Evolutionary conservation across 2,329 filamentous ascomycete species (phyloP).

Genomic region (Endothia cerciana): DNA sequence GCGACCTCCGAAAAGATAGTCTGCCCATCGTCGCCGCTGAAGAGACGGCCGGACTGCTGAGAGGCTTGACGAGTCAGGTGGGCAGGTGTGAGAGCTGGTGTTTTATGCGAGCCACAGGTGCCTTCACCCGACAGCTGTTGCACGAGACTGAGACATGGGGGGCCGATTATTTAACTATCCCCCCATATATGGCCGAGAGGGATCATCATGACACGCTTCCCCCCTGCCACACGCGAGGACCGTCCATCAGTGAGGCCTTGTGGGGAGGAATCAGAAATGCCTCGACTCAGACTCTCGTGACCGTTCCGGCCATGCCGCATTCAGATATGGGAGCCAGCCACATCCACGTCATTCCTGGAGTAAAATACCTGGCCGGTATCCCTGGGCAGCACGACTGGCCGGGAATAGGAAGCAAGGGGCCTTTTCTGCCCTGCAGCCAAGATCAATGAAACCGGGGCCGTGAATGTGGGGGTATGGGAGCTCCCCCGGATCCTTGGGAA

Average conservation of each 20-base stretch:
- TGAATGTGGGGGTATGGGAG: background rate
- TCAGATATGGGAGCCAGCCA: slow-evolving; percentile 1
- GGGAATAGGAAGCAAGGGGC: background rate
- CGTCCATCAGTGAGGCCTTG: background rate
- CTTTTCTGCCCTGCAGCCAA: background rate
- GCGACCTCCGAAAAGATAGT: background rate
- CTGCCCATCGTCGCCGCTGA: background rate
- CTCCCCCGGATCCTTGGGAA: background rate
- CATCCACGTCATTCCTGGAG: slow-evolving; percentile 9
- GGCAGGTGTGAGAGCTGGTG: background rate
- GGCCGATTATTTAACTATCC: background rate
- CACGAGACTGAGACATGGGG: background rate
- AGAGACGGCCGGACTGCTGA: background rate
- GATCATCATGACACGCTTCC: background rate
- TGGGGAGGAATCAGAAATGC: background rate
- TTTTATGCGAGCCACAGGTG: too few relatives aligned
- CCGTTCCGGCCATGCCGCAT: slow-evolving; percentile 2
- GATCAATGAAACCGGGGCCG: background rate
- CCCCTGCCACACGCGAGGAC: background rate
- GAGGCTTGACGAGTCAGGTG: background rate
- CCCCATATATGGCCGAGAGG: background rate
- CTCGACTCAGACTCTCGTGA: slow-evolving; percentile 12
- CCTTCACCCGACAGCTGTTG: too few relatives aligned
- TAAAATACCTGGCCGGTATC: slow-evolving; percentile 2
- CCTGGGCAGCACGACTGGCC: background rate